Conservation (phyloP, 2,329 filamentous ascomycete species). For the Furcasterigmium furcatum region DNA sequence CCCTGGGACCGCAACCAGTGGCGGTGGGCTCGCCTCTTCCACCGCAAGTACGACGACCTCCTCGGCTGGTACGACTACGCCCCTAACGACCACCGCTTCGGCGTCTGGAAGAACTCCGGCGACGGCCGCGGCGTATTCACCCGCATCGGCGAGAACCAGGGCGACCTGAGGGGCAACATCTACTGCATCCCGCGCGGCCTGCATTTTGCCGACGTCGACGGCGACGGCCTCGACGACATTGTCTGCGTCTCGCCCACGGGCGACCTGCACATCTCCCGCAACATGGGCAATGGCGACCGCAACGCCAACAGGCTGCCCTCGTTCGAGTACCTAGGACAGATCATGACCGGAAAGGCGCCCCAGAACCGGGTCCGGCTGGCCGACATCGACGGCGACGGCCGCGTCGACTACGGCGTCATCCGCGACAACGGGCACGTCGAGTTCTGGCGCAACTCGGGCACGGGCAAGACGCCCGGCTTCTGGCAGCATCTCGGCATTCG, state of each 20-base stretch:
- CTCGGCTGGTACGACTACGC: background rate
- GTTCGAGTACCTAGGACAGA: too few relatives aligned
- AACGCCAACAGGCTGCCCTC: too few relatives aligned
- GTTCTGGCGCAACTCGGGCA: conserved; percentile 28
- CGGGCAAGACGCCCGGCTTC: conserved; percentile 20
- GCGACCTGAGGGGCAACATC: conserved; percentile 1
- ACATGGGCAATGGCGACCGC: conserved; percentile 7
- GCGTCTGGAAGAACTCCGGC: background rate
- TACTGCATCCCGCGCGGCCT: conserved; percentile 7
- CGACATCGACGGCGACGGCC: conserved; percentile 26
- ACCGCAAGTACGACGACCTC: conserved; percentile 13
- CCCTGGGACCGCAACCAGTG: conserved; percentile 19
- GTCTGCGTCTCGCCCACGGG: conserved; percentile 8
- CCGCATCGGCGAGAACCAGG: conserved; percentile 1
- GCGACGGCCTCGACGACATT: conserved; percentile 12
- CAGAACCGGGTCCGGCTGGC: background rate
- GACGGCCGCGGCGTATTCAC: background rate
- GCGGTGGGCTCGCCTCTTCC: conserved; percentile 16
- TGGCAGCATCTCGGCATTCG: conserved; percentile 26
- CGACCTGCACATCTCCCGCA: conserved; percentile 1
- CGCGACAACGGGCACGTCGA: conserved; percentile 17
- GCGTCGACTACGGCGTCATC: conserved; percentile 25
- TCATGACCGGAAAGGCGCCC: too few relatives aligned
- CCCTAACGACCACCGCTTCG: background rate
- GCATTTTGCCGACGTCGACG: conserved; percentile 9